These are phyloP conservation scores for Calocybe indica DNA, from an alignment of 768 basidiomycete species.

Conservation along the genomic window DNA sequence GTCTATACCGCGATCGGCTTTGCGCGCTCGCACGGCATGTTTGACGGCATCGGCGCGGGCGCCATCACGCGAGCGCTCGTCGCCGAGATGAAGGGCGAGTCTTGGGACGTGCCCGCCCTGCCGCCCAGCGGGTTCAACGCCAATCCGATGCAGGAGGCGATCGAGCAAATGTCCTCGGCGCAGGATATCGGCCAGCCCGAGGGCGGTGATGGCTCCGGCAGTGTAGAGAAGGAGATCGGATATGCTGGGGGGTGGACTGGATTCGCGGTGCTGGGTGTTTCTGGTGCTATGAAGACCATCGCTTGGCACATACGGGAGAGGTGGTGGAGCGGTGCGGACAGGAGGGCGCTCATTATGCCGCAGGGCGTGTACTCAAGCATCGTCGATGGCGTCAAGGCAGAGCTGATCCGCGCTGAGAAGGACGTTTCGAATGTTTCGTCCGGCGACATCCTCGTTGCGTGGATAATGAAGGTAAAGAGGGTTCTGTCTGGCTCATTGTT, in stretches of 20 bases:
- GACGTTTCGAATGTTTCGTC: conserved; percentile 19
- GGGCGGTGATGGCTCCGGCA: too few relatives aligned
- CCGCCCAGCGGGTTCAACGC: conserved; percentile 24
- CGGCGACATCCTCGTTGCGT: conserved; percentile 34
- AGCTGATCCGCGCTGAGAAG: conserved; percentile 13
- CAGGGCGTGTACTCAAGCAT: conserved; percentile 20
- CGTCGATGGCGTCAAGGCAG: conserved; percentile 22
- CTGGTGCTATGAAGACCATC: conserved; percentile 22
- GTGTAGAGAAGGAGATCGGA: too few relatives aligned
- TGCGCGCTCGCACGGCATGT: conserved; percentile 33
- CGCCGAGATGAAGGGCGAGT: conserved; percentile 29
- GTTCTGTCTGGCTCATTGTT: neutral
- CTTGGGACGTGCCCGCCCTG: conserved; percentile 29
- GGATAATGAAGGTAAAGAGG: conserved; percentile 30
- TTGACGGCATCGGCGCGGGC: conserved; percentile 35
- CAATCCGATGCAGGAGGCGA: conserved; percentile 26
- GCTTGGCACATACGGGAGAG: conserved; percentile 30
- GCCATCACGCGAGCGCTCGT: conserved; percentile 30
- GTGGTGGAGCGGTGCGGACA: conserved; percentile 30
- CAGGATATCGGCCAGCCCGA: neutral
- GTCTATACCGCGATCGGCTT: conserved; percentile 36
- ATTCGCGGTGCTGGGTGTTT: conserved; percentile 22
- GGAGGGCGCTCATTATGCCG: conserved; percentile 27
- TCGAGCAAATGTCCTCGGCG: conserved; percentile 6
- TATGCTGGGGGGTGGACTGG: conserved; percentile 7